Base-by-base conservation (phyloP, 305 asterid species). In the Solanum chacoense region DNA sequence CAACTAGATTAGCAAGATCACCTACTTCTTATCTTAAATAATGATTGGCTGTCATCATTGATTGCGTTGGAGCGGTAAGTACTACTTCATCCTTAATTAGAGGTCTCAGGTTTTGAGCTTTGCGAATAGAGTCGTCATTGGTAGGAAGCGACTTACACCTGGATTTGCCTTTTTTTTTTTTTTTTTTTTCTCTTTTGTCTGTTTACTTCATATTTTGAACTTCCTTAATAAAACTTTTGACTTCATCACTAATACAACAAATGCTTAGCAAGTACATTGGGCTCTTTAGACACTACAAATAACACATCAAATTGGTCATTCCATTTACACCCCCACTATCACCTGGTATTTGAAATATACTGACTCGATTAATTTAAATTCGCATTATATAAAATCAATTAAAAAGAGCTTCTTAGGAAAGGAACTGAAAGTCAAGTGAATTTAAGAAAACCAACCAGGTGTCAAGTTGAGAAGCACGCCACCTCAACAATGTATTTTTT, bases 401-500 rank as follows among this genome's bases (percentile, higher is more conserved):
- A 24, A 26, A 11, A 11, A 67, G 16, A 67, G 5, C 3, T 63
- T 24, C 67, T 55, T 55, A 24, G 8, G 14, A 67, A 67, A n/a
- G 1, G 74, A 67, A 67, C 3, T 67, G 13, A n/a, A 65, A 65
- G 72, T 22, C 11, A 22, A 45, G 59, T 11, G 7, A n/a, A 77
- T 11, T 6, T 24, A 37, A 78, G 36, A 34, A 32, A 89, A 38
- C 91, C 92, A 93, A 86, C 87, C 89, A 91, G 85, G 74, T 90
- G 92, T 90, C 87, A 7, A 55, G 78, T 79, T 9, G 18, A 8
- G 45, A 85, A 69, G 89, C n/a, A 86, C 3, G 87, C 91, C 91
- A 88, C 76, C 89, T 90, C 88, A 81, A 29, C 73, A 69, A 75
- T 78, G 11, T 81, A 42, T 45, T 28, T 42, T 29, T 22, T 84